Base-by-base conservation (phyloP, 352 stramenopile species). In the Phytophthora colocasiae region DNA sequence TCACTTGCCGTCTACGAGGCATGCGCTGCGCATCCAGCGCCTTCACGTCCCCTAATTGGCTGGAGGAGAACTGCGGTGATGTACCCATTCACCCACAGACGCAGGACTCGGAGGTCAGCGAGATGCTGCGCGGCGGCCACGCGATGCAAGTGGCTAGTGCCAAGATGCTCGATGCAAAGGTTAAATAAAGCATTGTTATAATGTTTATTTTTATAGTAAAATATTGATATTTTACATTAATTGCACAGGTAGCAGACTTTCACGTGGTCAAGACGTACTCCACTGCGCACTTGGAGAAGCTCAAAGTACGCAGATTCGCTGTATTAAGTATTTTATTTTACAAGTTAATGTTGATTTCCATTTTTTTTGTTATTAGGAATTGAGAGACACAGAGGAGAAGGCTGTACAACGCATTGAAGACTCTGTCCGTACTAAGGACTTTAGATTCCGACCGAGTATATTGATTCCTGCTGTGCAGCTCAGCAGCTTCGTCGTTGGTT, bases 381-480 rank as follows among this genome's bases (percentile, higher is more conserved):
- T 93, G 17, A 76, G 87, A 60, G 45, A 66, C 39, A 45, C 73
- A 8, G 81, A 91, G 58, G 58, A 89, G 9, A 71, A 71, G 14
- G 71, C 75, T 10, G 63, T 91, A 14, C 66, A 80, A 34, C 83
- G 85, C 15, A 69, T 92, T 26, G 69, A 87, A 38, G 49, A 77
- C 3, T 60, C 75, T 9, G 81, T 89, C 6, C 54, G 65, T 11
- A 62, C 68, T 0, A 47, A 81, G 8, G 72, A 67, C 46, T 70
- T 87, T n/a, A 75, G 87, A 7, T 94, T 93, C 65, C 85, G 87
- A 17, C 87, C 87, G 26, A 95, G 87, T 69, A 44, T 85, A 9
- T 47, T 87, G 56, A 62, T 91, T 9, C 79, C 87, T 24, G 63
- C 78, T 4, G 68, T 91, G 2, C 51, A 86, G 22, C 75, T 81